Base-by-base conservation (phyloP, 192 early-diverging fungal genomes). In the Mortierella alpina region DNA sequence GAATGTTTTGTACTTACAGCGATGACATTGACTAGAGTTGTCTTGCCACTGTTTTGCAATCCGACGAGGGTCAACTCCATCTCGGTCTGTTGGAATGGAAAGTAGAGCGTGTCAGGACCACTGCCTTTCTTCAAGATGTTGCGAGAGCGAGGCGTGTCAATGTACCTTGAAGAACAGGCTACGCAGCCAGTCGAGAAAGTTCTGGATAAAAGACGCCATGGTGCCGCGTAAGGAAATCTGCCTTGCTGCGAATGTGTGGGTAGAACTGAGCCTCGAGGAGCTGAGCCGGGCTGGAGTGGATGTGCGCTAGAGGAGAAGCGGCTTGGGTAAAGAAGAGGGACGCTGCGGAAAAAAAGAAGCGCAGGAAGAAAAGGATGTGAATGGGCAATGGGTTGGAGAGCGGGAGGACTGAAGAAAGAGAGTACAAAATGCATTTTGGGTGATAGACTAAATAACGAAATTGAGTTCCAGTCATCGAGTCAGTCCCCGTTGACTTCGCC, bases 11-110 rank as follows among this genome's bases (percentile, higher is more conserved):
- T 4, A 89, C 91, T 84, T 89, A 92, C 90, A 53, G 93, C 93
- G 70, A 96, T 94, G 48, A 96, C 93, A 68, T 95, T 94, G 31
- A 96, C 93, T 7, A 96, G 84, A 1, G 94, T 96, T 4, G 93
- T 95, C 72, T 96, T 96, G 65, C 94, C 94, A 73, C 92, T 93
- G 79, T 95, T 94, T 75, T 96, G 94, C 58, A 96, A 84, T 53
- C 94, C 93, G 64, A 96, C 94, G 63, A 96, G 82, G 62, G 94
- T 96, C 72, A 96, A 85, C 87, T 96, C 94, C 90, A 96, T 95
- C 85, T 96, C 94, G 75, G 89, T 90, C 89, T 90, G 48, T 52
- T 18, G 15, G 12, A 2, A 53, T 6, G 15, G 12, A 20, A 15
- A 53, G 52, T 53, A 53, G 20, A 53, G 20, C 15, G 12, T 18